phyloP scores from a whole-genome alignment of 2,329 filamentous ascomycete species.

The Diaporthe vexans region DNA sequence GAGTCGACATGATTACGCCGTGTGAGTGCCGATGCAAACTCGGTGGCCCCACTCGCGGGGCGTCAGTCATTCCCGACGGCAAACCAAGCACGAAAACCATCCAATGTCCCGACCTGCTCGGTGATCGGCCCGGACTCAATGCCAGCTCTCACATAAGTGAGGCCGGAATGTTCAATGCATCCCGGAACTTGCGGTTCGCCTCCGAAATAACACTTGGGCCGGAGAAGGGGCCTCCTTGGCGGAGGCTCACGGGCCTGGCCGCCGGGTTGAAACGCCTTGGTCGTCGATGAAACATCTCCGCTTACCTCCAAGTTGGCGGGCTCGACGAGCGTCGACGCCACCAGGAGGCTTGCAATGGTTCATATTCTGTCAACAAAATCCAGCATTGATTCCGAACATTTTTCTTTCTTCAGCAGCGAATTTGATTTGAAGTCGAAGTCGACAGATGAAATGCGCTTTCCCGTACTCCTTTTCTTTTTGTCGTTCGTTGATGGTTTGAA shows the following conservation, averaged over 20 bases:
- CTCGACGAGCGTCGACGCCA: neutral
- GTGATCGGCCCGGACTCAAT: neutral
- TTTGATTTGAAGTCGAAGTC: neutral
- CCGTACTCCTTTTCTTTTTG: neutral
- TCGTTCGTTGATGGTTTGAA: conserved; percentile 1
- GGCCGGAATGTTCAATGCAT: neutral
- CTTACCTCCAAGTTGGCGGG: conserved; percentile 26
- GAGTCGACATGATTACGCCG: too few relatives aligned
- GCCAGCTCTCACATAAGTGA: neutral
- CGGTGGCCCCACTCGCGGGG: neutral
- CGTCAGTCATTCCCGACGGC: neutral
- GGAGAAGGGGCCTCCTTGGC: conserved; percentile 8
- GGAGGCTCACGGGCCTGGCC: conserved; percentile 3
- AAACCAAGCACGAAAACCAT: neutral
- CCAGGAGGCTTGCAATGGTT: neutral
- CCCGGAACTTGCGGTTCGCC: neutral
- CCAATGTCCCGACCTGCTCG: neutral
- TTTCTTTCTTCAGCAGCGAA: neutral
- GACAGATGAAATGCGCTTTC: conserved; percentile 11
- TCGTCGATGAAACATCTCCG: conserved; percentile 30
- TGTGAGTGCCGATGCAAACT: neutral
- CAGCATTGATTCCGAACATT: too few relatives aligned
- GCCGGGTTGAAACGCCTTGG: conserved; percentile 28
- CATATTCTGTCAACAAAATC: too few relatives aligned
- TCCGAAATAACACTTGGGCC: neutral